Evolutionary conservation across 805 yeast species (phyloP), one percentile per base, ranked within the genome.

Genomic region (Ogataea pignaliae): DNA sequence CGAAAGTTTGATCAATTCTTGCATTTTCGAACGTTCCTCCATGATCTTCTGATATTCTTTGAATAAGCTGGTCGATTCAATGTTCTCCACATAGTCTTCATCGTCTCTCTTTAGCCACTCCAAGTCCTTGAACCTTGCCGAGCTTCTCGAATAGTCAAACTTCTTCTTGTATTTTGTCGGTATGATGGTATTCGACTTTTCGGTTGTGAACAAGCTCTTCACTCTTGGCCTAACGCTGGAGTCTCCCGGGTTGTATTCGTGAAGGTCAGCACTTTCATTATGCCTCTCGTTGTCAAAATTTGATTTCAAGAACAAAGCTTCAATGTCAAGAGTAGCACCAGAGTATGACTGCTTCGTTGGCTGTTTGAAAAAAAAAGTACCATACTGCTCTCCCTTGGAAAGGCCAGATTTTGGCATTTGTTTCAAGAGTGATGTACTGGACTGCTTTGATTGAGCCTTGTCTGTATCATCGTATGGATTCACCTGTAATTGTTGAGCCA

Each of bases 41-140:
- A 74, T 55, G 16, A 73, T 61, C 44, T 66, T 66, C 48, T 69
- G 75, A 47, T 73, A 76, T 40, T 65, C 70, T 43, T 65, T 68
- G 53, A 66, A 72, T 10, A 59, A 42, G 34, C 52, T 50, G 1
- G 65, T 58, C 4, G 63, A 54, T 43, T 61, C 65, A 28, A 60
- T 42, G 40, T 60, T 55, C 32, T 57, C 55, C 12, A 61, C 50
- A 41, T 61, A 61, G 43, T 64, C 68, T 17, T 55, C 63, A 1
- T 46, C 47, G 29, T 62, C 68, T 42, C 57, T 57, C 39, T 54
- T 55, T 13, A 59, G 41, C 66, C 66, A 62, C 42, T 61, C 59
- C 16, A 61, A 43, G 41, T 61, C 62, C 35, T 56, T 48, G 46
- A 61, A 60, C 40, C 63, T 45, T 8, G 48, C 49, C 3, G 58